Conservation (phyloP, 352 stramenopile genomes). For the Phytophthora agathidicida region DNA sequence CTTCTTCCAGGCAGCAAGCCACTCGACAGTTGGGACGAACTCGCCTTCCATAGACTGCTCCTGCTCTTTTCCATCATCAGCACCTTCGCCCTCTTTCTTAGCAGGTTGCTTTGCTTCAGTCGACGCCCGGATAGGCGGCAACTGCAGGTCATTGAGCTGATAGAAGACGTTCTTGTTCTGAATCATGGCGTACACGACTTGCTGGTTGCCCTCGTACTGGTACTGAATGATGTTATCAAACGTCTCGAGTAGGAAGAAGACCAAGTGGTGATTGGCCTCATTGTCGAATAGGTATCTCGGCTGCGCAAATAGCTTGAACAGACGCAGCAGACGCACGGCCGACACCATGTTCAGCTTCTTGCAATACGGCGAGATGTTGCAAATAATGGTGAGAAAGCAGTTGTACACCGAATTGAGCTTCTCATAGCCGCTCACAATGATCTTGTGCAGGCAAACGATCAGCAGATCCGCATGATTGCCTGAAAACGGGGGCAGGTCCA, state of each 20-base stretch:
- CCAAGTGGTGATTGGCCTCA: conserved; percentile 95
- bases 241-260: conserved; percentile 97
- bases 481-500: conserved; percentile 94
- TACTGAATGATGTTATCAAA: conserved; percentile 99
- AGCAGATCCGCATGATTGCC: conserved; percentile 97
- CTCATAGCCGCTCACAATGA: conserved; percentile 97
- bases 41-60: conserved; percentile 38
- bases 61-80: conserved; percentile 6
- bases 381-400: conserved; percentile 99
- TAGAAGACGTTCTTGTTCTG: conserved; percentile 96
- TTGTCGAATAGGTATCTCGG: conserved; percentile 94
- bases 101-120: conserved; percentile 16
- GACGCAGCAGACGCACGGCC: conserved; percentile 95
- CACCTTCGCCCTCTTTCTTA: conserved; percentile 22
- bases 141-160: conserved; percentile 88
- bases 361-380: conserved; percentile 98
- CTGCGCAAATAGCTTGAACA: conserved; percentile 98
- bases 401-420: conserved; percentile 97
- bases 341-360: conserved; percentile 95
- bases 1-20: conserved; percentile 95
- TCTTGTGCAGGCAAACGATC: conserved; percentile 97
- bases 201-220: conserved; percentile 96
- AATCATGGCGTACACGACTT: conserved; percentile 98
- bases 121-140: conserved; percentile 82
- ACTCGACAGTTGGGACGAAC: conserved; percentile 92